These are phyloP conservation scores for Articulospora tetracladia DNA, from an alignment of 495 filamentous ascomycete genomes.

Conservation along the genomic window DNA sequence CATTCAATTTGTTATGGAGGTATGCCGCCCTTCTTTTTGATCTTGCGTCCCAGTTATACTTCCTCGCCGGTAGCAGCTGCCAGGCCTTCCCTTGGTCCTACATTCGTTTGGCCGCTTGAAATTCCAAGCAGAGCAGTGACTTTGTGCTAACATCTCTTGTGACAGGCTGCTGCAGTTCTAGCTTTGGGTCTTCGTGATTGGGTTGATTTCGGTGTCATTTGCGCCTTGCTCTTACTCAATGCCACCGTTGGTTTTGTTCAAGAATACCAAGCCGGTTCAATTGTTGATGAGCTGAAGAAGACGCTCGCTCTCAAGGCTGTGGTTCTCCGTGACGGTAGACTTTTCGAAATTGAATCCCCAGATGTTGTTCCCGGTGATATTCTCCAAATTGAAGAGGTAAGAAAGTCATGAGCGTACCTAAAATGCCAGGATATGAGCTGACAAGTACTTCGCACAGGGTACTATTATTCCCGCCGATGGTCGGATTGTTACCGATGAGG, in stretches of 20 bases:
- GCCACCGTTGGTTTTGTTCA: conserved; percentile 82
- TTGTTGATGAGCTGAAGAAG: conserved; percentile 89
- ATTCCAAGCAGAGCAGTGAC: too few species aligned
- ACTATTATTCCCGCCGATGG: conserved; percentile 90
- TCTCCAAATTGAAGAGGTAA: conserved; percentile 75
- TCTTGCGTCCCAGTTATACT: conserved; percentile 9
- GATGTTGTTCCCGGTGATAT: conserved; percentile 90
- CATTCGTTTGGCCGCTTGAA: too few species aligned
- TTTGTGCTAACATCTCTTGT: conserved; percentile 15
- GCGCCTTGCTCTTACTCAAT: conserved; percentile 71
- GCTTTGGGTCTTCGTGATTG: conserved; percentile 78
- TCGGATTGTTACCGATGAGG: conserved; percentile 71
- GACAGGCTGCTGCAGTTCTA: conserved; percentile 65
- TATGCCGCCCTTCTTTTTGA: conserved; percentile 33
- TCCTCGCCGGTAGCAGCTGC: conserved; percentile 54
- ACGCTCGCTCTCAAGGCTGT: conserved; percentile 82
- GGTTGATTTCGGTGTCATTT: conserved; percentile 81
- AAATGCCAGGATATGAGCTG: conserved; percentile 1
- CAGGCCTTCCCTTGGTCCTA: conserved; percentile 72
- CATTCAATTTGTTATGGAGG: conserved; percentile 94
- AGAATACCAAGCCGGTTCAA: conserved; percentile 85
- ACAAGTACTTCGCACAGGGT: conserved; percentile 41
- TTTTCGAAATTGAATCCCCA: conserved; percentile 68
- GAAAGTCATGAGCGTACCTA: not conserved
- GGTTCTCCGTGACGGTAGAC: conserved; percentile 71